Percentiles rank a stretch among this genome's conserved stretches.
Conservation (phyloP, 176 grass and related monocot genomes). For the Pontederia paniculata region DNA sequence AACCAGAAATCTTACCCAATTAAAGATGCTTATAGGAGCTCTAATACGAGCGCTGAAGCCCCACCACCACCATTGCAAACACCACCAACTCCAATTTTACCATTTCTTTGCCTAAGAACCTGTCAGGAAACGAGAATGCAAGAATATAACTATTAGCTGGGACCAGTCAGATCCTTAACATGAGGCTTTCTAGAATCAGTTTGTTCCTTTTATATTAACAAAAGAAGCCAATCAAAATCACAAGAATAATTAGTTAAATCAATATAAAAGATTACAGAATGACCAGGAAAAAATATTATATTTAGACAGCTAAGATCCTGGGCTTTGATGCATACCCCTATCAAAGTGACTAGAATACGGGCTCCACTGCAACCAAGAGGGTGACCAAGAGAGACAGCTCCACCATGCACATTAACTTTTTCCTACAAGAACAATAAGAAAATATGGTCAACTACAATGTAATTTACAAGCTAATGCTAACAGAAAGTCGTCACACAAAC, state of each 20-base stretch:
- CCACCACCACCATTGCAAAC: constrained; percentile 93
- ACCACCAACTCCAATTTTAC: constrained; percentile 69
- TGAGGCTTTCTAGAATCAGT: no score
- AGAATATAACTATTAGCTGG: background rate
- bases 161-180: no score
- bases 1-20: background rate
- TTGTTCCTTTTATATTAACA: no score
- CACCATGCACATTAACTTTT: constrained; percentile 89
- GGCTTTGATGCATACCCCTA: constrained; percentile 47
- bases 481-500: background rate
- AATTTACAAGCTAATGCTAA: background rate
- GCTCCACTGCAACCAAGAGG: constrained; percentile 92
- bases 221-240: no score
- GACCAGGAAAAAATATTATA: background rate
- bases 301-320: background rate
- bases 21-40: constrained; percentile 31
- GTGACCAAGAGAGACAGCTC: constrained; percentile 80
- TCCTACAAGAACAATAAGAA: constrained; percentile 30
- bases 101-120: constrained; percentile 59
- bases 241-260: no score
- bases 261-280: background rate
- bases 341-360: constrained; percentile 71
- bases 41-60: constrained; percentile 71
- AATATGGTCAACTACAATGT: background rate
- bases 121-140: constrained; percentile 13